These are phyloP conservation scores for Berkeleyomyces rouxiae DNA, from an alignment of 2,329 filamentous ascomycete species.

Conservation along the genomic window DNA sequence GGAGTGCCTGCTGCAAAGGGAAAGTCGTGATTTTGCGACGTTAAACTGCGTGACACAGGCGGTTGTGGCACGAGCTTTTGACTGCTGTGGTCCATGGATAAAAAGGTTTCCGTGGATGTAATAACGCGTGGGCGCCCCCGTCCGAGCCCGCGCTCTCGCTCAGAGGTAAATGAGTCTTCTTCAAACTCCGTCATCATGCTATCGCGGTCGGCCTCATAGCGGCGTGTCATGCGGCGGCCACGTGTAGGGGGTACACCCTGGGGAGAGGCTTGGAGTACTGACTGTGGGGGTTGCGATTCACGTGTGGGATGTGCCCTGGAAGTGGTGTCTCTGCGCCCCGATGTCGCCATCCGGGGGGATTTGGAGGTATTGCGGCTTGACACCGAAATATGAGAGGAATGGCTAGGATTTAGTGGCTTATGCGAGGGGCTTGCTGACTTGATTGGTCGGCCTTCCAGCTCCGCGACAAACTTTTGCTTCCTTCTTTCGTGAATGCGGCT, in stretches of 20 bases:
- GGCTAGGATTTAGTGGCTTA: neutral
- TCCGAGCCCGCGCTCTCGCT: constrained; percentile 15
- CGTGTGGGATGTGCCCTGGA: neutral
- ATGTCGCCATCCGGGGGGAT: neutral
- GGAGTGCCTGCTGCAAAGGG: neutral
- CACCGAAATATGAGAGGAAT: neutral
- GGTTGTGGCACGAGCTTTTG: constrained; percentile 16
- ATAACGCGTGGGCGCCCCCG: constrained; percentile 21
- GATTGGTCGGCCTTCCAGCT: neutral
- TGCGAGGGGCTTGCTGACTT: neutral
- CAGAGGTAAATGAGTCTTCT: constrained; percentile 26
- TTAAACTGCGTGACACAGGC: neutral
- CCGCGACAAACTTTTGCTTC: neutral
- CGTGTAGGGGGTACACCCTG: neutral
- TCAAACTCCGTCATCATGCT: constrained; percentile 37
- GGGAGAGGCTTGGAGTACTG: neutral
- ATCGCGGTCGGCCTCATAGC: constrained; percentile 20
- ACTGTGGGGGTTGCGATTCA: neutral
- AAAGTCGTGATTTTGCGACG: neutral
- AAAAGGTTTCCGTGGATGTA: constrained; percentile 38
- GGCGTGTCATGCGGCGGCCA: neutral
- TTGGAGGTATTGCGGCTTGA: neutral
- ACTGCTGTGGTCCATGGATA: constrained; percentile 21
- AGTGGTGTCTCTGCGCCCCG: neutral
- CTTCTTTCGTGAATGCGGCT: neutral